Conservation (phyloP, 257 asterid species). For the Ajuga chamaepitys region DNA sequence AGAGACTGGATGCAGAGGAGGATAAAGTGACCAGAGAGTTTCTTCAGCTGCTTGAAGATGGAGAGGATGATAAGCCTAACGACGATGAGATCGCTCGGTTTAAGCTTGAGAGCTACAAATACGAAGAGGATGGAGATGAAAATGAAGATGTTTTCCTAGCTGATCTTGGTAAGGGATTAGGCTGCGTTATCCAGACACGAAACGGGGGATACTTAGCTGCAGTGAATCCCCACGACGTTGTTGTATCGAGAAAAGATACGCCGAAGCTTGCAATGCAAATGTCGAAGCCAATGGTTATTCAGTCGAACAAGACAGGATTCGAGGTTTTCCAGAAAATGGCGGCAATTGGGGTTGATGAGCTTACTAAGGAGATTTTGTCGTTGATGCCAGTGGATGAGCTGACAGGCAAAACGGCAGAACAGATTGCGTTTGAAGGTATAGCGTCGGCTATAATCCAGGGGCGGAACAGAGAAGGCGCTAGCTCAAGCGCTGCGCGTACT, state of each 20-base stretch:
- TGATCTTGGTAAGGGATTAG: conserved; percentile 86
- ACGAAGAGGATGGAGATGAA: conserved; percentile 14
- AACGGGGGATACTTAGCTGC: conserved; percentile 84
- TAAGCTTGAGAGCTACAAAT: neutral
- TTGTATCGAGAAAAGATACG: conserved; percentile 36
- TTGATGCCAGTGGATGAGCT: conserved; percentile 84
- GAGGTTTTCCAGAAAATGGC: conserved; percentile 75
- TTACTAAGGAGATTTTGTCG: conserved; percentile 47
- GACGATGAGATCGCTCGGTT: conserved; percentile 14
- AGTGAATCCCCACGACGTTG: conserved; percentile 54
- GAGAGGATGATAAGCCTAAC: conserved; percentile 18
- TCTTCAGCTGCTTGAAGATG: conserved; percentile 71
- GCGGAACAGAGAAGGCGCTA: conserved; percentile 71
- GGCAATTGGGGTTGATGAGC: conserved; percentile 50
- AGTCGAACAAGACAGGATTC: conserved; percentile 39
- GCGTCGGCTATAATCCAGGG: conserved; percentile 81
- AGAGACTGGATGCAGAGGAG: conserved; percentile 67
- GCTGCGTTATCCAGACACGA: conserved; percentile 77
- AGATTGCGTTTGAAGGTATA: conserved; percentile 91
- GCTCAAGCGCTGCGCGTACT: conserved; percentile 78
- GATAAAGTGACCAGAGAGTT: conserved; percentile 81
- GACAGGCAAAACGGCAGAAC: conserved; percentile 79
- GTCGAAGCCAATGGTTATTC: conserved; percentile 59
- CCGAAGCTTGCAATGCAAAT: conserved; percentile 88
- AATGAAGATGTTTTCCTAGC: conserved; percentile 36